These are phyloP conservation scores for Cytospora piceae DNA, from an alignment of 2,329 filamentous ascomycete genomes.

Conservation along the genomic window DNA sequence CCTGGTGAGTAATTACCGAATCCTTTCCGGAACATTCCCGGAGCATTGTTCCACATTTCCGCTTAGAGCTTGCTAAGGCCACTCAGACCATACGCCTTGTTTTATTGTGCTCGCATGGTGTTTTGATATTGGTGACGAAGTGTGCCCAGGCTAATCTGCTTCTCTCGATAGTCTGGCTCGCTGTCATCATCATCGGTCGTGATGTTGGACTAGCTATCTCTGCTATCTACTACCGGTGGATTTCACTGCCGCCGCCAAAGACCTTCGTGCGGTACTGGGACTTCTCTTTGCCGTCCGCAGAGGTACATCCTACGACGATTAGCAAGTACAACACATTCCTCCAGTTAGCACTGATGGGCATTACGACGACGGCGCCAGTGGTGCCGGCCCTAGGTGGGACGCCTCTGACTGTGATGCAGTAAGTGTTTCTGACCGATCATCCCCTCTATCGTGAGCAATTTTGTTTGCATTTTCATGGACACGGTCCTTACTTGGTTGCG, in stretches of 20 bases:
- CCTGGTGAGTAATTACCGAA: constrained; percentile 63
- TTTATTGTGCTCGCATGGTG: not conserved
- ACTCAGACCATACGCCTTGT: not conserved
- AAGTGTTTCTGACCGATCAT: constrained; percentile 41
- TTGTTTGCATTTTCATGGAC: constrained; percentile 1
- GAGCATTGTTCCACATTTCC: not conserved
- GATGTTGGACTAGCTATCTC: constrained; percentile 82
- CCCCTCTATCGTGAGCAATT: not conserved
- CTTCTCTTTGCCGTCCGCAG: constrained; percentile 86
- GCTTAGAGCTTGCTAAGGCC: not conserved
- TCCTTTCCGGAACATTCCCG: not conserved
- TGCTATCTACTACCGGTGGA: constrained; percentile 95
- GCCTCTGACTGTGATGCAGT: constrained; percentile 67
- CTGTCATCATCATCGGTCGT: constrained; percentile 85
- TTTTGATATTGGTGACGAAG: not conserved
- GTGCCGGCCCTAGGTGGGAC: constrained; percentile 60
- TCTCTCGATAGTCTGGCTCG: constrained; percentile 70
- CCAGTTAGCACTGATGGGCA: constrained; percentile 84
- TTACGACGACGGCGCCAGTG: constrained; percentile 80
- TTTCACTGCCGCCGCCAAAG: constrained; percentile 90
- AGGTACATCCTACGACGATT: constrained; percentile 81
- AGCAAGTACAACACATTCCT: constrained; percentile 94
- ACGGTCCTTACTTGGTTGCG: not conserved
- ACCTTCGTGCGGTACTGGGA: constrained; percentile 96
- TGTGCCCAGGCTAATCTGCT: constrained; percentile 16